These are phyloP conservation scores for Penicillium decumbens DNA, from an alignment of 2,329 filamentous ascomycete species.

Conservation along the genomic window DNA sequence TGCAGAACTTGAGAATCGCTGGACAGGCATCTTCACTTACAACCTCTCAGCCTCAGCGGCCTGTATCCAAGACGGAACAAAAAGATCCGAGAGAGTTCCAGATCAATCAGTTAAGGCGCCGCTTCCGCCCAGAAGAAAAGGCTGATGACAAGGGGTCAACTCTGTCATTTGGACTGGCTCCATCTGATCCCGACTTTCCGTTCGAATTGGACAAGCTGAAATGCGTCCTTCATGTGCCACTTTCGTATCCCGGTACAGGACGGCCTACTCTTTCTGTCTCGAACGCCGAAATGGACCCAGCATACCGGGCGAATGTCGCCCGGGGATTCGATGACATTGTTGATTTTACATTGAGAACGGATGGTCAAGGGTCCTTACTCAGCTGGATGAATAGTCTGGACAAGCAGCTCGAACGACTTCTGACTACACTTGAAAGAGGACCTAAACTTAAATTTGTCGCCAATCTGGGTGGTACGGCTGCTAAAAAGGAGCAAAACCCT, in stretches of 20 bases:
- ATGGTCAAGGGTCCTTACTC: slow-evolving; percentile 53
- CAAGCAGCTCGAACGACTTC: slow-evolving; percentile 63
- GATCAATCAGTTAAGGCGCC: slow-evolving; percentile 64
- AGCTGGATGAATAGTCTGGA: slow-evolving; percentile 66
- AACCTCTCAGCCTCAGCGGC: slow-evolving; percentile 51
- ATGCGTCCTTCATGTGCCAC: slow-evolving; percentile 63
- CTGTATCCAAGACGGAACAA: slow-evolving; percentile 59
- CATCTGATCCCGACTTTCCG: slow-evolving; percentile 79
- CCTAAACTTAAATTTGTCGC: slow-evolving; percentile 67
- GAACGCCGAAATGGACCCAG: slow-evolving; percentile 66
- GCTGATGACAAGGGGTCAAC: slow-evolving; percentile 50
- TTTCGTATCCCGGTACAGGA: slow-evolving; percentile 53
- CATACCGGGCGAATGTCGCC: slow-evolving; percentile 72
- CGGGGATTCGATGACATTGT: slow-evolving; percentile 65
- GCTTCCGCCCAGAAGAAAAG: slow-evolving; percentile 54
- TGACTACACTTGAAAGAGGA: slow-evolving; percentile 65
- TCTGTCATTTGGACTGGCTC: slow-evolving; percentile 61
- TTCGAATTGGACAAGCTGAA: slow-evolving; percentile 67
- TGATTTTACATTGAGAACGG: slow-evolving; percentile 46
- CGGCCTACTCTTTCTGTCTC: slow-evolving; percentile 58
- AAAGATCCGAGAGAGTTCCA: slow-evolving; percentile 70
- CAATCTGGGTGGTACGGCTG: slow-evolving; percentile 46
- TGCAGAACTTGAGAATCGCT: slow-evolving; percentile 19
- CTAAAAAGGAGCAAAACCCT: slow-evolving; percentile 27
- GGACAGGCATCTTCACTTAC: slow-evolving; percentile 36